phyloP scores from a whole-genome alignment of 352 stramenopile genomes.

The Pythium grandisporangium region DNA sequence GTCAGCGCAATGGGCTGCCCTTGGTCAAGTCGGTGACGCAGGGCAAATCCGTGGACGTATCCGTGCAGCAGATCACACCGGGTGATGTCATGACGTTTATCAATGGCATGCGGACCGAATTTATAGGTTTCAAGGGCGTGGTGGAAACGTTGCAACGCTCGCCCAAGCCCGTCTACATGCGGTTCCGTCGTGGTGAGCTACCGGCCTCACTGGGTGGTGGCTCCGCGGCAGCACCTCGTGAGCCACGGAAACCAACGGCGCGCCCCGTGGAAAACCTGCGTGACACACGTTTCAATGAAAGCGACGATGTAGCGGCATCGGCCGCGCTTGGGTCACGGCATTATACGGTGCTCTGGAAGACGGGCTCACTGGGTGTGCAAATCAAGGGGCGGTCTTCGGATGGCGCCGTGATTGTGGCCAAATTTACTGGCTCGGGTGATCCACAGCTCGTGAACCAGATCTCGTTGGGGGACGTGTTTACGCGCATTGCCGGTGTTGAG shows the following conservation, averaged over 20 bases:
- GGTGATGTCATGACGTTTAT: slow-evolving; percentile 67
- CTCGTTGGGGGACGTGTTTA: slow-evolving; percentile 59
- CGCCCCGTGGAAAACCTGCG: slow-evolving; percentile 3
- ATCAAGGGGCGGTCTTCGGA: slow-evolving; percentile 55
- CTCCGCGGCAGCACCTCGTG: no score
- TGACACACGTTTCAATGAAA: slow-evolving; percentile 3
- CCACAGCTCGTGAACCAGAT: slow-evolving; percentile 44
- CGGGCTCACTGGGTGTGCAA: slow-evolving; percentile 73
- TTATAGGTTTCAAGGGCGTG: slow-evolving; percentile 72
- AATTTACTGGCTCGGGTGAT: slow-evolving; percentile 55
- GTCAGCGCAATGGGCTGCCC: slow-evolving; percentile 57
- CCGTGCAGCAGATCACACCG: slow-evolving; percentile 52
- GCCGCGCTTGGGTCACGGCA: slow-evolving; percentile 23
- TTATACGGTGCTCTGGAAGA: slow-evolving; percentile 69
- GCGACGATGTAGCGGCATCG: slow-evolving; percentile 5
- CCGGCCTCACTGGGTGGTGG: neutral
- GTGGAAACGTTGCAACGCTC: slow-evolving; percentile 66
- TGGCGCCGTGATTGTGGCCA: slow-evolving; percentile 57
- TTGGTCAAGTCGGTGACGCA: slow-evolving; percentile 57
- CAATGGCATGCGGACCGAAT: slow-evolving; percentile 61
- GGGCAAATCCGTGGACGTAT: slow-evolving; percentile 38
- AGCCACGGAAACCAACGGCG: no score
- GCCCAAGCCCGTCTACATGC: slow-evolving; percentile 66
- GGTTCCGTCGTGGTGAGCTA: slow-evolving; percentile 40
- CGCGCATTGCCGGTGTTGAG: slow-evolving; percentile 61